Evolutionary conservation across 345 rosid species (phyloP).

Genomic region (Salix arbutifolia): DNA sequence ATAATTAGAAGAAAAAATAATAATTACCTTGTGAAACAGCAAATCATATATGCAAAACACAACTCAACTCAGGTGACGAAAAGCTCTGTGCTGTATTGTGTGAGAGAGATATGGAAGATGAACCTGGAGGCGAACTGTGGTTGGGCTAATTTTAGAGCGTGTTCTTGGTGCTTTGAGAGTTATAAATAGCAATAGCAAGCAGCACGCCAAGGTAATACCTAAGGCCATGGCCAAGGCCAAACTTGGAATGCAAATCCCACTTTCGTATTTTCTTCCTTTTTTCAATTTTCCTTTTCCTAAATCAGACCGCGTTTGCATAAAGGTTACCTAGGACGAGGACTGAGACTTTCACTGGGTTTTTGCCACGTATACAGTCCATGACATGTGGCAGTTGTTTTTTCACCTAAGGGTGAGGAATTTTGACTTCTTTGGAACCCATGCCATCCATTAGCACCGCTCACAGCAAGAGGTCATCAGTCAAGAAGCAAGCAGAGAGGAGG

Average conservation of each 20-base stretch:
- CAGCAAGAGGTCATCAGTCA: background rate
- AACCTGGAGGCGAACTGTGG: background rate
- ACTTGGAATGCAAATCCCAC: background rate
- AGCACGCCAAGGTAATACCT: slow-evolving; percentile 4
- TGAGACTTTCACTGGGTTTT: background rate
- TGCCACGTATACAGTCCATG: slow-evolving; percentile 14
- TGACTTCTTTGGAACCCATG: no score
- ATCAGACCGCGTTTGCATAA: background rate
- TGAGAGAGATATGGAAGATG: no score
- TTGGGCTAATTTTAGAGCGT: slow-evolving; percentile 18
- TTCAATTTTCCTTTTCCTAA: no score
- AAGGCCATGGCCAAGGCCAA: background rate
- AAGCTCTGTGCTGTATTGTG: no score
- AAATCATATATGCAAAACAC: no score
- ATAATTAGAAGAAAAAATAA: no score
- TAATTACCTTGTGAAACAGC: no score
- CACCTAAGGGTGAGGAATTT: background rate
- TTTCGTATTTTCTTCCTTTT: no score
- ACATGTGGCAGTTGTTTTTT: slow-evolving; percentile 12
- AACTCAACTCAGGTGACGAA: no score
- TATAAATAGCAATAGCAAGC: background rate
- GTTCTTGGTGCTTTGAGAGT: slow-evolving; percentile 6
- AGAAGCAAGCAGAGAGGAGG: no score
- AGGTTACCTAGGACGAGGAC: background rate
- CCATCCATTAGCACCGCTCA: background rate